Evolutionary conservation across 2,329 filamentous ascomycete species (phyloP), one percentile per base, ranked within the genome.

Genomic region (Diaporthe caulivora): DNA sequence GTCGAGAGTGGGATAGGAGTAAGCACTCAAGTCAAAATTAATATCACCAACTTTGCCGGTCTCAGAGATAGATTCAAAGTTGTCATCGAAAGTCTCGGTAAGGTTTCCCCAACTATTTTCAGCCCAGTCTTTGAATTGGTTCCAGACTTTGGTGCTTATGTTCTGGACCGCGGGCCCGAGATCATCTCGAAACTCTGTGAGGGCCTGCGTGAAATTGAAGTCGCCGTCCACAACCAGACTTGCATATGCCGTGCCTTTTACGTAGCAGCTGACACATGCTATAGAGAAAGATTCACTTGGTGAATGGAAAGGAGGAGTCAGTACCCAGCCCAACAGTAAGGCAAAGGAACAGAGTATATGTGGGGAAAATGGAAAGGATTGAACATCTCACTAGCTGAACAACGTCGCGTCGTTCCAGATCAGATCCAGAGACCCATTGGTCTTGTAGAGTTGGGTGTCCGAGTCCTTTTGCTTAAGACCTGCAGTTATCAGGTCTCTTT

Each of bases 181-280:
- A 34, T 81, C 77, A 11, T 78, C 62, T 0, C 80, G 81, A 62
- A 84, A 77, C 44, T 84, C 82, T 15, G 74, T 44, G 34, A 85
- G 69, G 10, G 79, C 78, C 29, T 82, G 73, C 6, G 74, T 81
- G 29, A 81, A 76, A 67, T 88, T 84, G 77, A 88, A 86, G 5
- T 82, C 77, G 10, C 81, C 81, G 3, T 82, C 79, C 11, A 88
- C 80, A 0, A 79, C 83, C 31, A 90, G 79, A 26, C 84, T 78
- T 1, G 84, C 85, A 13, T 79, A 84, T 15, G 85, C 86, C 7
- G 76, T 78, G 55, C 86, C 87, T 72, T 86, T 86, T 71, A 89
- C 78, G 77, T 89, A 90, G 76, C 88, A 90, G 6, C 80, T 85
- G 5, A 80, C 82, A 77, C 87, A 89, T 15, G 81, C 80, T 44